Percentiles rank a stretch among this genome's conserved stretches.
Evolutionary conservation across 768 basidiomycete genomes (phyloP).

Genomic region (Boletellus sp.): DNA sequence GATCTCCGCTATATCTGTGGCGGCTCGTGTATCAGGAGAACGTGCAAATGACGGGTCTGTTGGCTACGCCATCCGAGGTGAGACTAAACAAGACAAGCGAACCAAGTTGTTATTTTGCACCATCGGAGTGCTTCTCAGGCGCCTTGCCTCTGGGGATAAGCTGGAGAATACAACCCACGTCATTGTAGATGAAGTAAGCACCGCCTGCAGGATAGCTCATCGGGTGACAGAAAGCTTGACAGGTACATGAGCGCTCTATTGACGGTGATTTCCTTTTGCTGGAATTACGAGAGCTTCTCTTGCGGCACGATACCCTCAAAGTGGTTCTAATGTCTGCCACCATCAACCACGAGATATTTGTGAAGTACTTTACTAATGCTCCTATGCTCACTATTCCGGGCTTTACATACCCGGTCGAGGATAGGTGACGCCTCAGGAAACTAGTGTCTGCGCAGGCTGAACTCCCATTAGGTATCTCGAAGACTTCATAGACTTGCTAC

Average conservation of each 20-base stretch:
- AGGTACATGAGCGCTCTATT: conserved; percentile 91
- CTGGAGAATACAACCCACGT: conserved; percentile 75
- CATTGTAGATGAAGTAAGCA: conserved; percentile 80
- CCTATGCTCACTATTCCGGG: conserved; percentile 85
- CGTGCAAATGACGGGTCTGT: conserved; percentile 71
- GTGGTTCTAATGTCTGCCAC: conserved; percentile 93
- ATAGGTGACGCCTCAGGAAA: conserved; percentile 44
- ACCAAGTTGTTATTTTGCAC: conserved; percentile 89
- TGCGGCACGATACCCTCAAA: conserved; percentile 61
- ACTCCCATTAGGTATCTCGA: conserved; percentile 68
- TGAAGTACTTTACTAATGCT: conserved; percentile 76
- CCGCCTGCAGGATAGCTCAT: neutral
- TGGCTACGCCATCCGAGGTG: conserved; percentile 88
- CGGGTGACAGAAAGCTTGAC: neutral
- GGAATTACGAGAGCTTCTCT: conserved; percentile 73
- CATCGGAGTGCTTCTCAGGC: conserved; percentile 85
- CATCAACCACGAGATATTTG: conserved; percentile 85
- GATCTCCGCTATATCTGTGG: conserved; percentile 85
- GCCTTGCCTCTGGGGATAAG: conserved; percentile 70
- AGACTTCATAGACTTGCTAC: conserved; percentile 59
- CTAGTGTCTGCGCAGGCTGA: neutral
- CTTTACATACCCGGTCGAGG: conserved; percentile 70
- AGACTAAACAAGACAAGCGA: conserved; percentile 58
- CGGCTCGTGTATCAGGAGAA: conserved; percentile 82
- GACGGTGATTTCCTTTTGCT: conserved; percentile 89